phyloP scores from a whole-genome alignment of 805 yeast genomes.

The Metschnikowia orientalis region DNA sequence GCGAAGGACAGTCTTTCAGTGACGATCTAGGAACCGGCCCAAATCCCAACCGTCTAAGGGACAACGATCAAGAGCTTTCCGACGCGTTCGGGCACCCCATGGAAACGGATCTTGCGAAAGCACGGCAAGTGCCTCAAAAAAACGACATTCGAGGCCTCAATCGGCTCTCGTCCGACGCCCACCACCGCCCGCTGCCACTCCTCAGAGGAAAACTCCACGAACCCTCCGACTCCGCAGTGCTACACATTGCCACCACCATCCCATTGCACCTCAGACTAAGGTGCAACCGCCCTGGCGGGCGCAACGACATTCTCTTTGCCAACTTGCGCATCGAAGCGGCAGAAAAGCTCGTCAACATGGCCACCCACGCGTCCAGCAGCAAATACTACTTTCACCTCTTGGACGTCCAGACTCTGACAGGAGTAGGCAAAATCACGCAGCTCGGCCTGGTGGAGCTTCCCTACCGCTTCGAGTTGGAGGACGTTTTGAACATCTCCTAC shows the following conservation, averaged over 20 bases:
- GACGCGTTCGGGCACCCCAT: too few relatives aligned
- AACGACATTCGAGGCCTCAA: too few relatives aligned
- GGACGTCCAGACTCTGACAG: neutral
- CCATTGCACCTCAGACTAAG: conserved; percentile 44
- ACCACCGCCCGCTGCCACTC: too few relatives aligned
- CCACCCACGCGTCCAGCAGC: neutral
- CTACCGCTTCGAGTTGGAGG: conserved; percentile 7
- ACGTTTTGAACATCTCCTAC: conserved; percentile 12
- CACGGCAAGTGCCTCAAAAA: too few relatives aligned
- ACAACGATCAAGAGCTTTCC: too few relatives aligned
- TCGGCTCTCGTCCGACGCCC: too few relatives aligned
- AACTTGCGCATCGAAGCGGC: conserved; percentile 47
- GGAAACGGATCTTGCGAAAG: too few relatives aligned
- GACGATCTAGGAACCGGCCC: too few relatives aligned
- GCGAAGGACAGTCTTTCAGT: too few relatives aligned
- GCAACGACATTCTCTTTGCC: conserved; percentile 41
- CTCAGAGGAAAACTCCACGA: too few relatives aligned
- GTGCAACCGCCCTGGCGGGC: conserved; percentile 47
- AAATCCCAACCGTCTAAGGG: too few relatives aligned
- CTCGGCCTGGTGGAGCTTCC: conserved; percentile 14
- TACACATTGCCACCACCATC: conserved; percentile 27
- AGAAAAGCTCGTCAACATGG: conserved; percentile 29
- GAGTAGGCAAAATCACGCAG: conserved; percentile 16
- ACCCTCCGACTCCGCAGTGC: conserved; percentile 2
- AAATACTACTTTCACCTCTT: conserved; percentile 2